A percentile compares a stretch with the other conserved stretches of the same genome.
phyloP scores from a whole-genome alignment of 495 filamentous ascomycete species.

The Xylaria acuta region DNA sequence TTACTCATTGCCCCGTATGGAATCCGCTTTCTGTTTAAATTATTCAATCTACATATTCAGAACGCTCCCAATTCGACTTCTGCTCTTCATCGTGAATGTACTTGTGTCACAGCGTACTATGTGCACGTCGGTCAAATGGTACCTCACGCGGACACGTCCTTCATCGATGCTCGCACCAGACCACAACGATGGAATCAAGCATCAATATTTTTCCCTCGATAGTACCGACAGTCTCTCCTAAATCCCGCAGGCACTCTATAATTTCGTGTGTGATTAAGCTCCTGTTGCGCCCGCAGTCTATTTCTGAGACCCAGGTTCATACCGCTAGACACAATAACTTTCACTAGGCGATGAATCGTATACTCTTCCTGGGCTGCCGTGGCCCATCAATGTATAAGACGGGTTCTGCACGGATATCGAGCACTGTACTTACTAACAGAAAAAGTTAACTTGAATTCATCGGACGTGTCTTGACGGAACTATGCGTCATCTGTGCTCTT shows the following conservation, averaged over 20 bases:
- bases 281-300: background rate
- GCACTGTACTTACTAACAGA: background rate
- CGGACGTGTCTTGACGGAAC: background rate
- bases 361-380: background rate
- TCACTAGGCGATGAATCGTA: background rate
- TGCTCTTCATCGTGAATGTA: background rate
- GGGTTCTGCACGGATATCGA: background rate
- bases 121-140: background rate
- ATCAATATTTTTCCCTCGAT: background rate
- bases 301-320: background rate
- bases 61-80: background rate
- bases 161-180: background rate
- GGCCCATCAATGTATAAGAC: background rate
- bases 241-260: background rate
- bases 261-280: background rate
- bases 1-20: too few relatives aligned
- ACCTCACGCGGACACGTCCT: background rate
- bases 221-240: background rate
- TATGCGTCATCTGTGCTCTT: slow-evolving; percentile 10
- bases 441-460: background rate
- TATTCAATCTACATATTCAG: background rate
- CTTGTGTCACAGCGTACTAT: background rate
- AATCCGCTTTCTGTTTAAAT: too few relatives aligned
- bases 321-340: background rate
- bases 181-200: background rate